These are phyloP conservation scores for Rauvolfia tetraphylla DNA, from an alignment of 257 asterid genomes.

Conservation along the genomic window DNA sequence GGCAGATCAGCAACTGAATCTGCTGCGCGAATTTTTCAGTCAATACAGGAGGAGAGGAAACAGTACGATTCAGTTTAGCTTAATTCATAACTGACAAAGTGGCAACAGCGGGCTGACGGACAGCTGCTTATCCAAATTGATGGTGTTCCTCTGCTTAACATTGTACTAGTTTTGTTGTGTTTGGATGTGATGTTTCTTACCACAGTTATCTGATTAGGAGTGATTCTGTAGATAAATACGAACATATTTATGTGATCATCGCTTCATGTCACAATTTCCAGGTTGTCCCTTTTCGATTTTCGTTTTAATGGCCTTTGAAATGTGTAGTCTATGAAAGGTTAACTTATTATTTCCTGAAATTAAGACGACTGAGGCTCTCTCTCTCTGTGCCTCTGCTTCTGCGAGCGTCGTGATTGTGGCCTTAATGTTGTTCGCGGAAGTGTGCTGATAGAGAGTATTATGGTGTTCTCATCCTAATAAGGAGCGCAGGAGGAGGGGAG, in stretches of 20 bases:
- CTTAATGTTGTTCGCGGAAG: no score
- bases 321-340: neutral
- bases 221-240: constrained; percentile 14
- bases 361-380: neutral
- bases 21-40: constrained; percentile 74
- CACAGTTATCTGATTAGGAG: neutral
- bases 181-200: constrained; percentile 9
- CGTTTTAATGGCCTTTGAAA: neutral
- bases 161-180: neutral
- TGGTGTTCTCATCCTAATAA: no score
- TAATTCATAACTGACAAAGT: neutral
- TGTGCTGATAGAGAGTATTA: no score
- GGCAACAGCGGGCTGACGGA: neutral
- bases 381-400: neutral
- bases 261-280: neutral
- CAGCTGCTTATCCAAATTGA: neutral
- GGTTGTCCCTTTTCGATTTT: neutral
- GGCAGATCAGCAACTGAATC: constrained; percentile 70
- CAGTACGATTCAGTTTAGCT: constrained; percentile 39
- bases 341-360: neutral
- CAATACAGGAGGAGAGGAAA: constrained; percentile 83
- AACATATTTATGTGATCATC: constrained; percentile 1
- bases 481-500: no score
- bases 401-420: no score
- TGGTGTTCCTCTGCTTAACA: neutral